Evolutionary conservation across 2,329 filamentous ascomycete genomes (phyloP).

Genomic region (Fusarium ramigenum): DNA sequence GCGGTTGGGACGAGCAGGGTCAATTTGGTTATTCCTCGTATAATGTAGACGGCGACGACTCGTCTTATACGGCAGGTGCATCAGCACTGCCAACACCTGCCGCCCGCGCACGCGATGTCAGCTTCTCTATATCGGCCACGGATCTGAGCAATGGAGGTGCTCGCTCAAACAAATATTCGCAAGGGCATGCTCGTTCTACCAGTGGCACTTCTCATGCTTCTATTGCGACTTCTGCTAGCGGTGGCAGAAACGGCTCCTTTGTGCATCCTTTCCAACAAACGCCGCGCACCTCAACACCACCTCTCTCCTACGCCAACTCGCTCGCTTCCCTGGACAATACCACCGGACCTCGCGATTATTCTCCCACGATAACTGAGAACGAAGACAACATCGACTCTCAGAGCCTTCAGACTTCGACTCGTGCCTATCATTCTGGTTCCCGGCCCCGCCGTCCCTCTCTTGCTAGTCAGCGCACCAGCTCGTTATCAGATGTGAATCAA

Average conservation of each 20-base stretch:
- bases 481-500: conserved; percentile 47
- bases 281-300: conserved; percentile 68
- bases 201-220: conserved; percentile 68
- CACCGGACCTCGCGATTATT: conserved; percentile 58
- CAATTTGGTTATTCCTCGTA: conserved; percentile 45
- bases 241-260: conserved; percentile 61
- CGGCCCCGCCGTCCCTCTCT: conserved; percentile 45
- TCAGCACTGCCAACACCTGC: conserved; percentile 36
- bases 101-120: conserved; percentile 52
- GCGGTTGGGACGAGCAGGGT: conserved; percentile 65
- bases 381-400: conserved; percentile 53
- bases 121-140: conserved; percentile 54
- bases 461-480: conserved; percentile 48
- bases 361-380: conserved; percentile 64
- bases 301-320: conserved; percentile 67
- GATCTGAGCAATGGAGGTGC: conserved; percentile 45
- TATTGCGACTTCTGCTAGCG: conserved; percentile 63
- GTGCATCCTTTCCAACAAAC: conserved; percentile 73
- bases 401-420: conserved; percentile 25
- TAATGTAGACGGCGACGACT: conserved; percentile 43
- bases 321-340: conserved; percentile 60
- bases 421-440: conserved; percentile 34
- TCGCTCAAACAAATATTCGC: conserved; percentile 57
- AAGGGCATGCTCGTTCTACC: conserved; percentile 67
- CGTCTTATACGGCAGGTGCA: conserved; percentile 34